phyloP scores from a whole-genome alignment of 495 filamentous ascomycete genomes.

The Terfezia boudieri region DNA sequence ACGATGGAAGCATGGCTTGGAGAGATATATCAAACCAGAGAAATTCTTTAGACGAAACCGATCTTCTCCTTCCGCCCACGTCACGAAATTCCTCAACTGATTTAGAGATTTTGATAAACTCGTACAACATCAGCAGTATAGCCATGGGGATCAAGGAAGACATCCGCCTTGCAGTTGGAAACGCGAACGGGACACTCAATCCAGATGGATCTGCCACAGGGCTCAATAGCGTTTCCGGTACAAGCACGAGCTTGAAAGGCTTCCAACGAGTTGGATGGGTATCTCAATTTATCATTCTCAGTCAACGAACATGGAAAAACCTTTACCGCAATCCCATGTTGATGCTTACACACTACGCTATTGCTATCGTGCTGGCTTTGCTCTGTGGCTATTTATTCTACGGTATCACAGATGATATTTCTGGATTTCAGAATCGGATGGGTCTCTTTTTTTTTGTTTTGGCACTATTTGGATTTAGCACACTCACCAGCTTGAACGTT shows the following conservation, averaged over 20 bases:
- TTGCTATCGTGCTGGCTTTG: constrained; percentile 82
- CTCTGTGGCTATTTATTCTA: constrained; percentile 93
- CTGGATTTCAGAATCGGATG: constrained; percentile 95
- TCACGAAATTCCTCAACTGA: constrained; percentile 32
- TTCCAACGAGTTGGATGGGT: constrained; percentile 59
- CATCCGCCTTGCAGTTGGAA: constrained; percentile 48
- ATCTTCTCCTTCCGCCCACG: constrained; percentile 45
- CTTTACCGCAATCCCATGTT: constrained; percentile 94
- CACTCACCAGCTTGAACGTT: constrained; percentile 75
- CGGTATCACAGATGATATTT: constrained; percentile 81
- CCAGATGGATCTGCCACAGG: neutral
- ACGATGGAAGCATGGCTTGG: constrained; percentile 35
- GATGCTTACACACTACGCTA: constrained; percentile 99
- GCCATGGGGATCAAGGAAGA: constrained; percentile 58
- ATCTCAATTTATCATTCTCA: constrained; percentile 74
- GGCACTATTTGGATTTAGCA: constrained; percentile 90
- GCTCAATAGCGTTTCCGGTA: neutral
- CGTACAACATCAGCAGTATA: constrained; percentile 59
- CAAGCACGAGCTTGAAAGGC: constrained; percentile 38
- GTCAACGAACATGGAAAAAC: constrained; percentile 83
- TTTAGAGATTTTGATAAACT: constrained; percentile 56
- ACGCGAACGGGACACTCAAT: constrained; percentile 34
- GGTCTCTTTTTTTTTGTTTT: constrained; percentile 96
- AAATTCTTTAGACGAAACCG: constrained; percentile 40
- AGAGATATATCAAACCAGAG: constrained; percentile 29